Percentiles rank a stretch among this genome's conserved stretches.
Evolutionary conservation across 805 yeast genomes (phyloP).

Genomic region (Sugiyamaella marilandica): DNA sequence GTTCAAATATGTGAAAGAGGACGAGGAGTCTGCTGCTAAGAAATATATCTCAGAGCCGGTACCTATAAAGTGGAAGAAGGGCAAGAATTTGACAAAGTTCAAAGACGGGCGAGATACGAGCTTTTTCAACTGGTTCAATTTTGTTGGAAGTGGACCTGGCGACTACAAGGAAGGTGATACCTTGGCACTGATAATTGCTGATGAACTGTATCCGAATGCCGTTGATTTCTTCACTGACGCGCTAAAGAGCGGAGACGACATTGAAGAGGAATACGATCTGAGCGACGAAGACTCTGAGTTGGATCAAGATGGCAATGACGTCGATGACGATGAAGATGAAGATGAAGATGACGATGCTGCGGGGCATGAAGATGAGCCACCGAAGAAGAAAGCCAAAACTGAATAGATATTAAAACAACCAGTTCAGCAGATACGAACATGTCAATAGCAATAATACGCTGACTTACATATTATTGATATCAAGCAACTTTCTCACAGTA

Average conservation of each 20-base stretch:
- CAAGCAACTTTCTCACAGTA: too few relatives aligned
- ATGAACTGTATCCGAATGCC: constrained; percentile 82
- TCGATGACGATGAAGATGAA: constrained; percentile 7
- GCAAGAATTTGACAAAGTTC: constrained; percentile 52
- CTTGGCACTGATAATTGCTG: constrained; percentile 63
- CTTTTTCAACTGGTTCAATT: constrained; percentile 80
- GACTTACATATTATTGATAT: too few relatives aligned
- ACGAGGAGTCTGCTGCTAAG: constrained; percentile 33
- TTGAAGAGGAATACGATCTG: constrained; percentile 19
- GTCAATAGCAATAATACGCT: background rate
- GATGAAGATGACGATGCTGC: constrained; percentile 4
- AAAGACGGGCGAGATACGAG: constrained; percentile 51
- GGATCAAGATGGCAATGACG: constrained; percentile 16
- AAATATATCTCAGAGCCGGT: constrained; percentile 50
- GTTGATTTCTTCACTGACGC: constrained; percentile 77
- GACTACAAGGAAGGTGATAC: constrained; percentile 77
- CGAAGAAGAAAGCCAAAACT: constrained; percentile 18
- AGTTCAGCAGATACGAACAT: background rate
- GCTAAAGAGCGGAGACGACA: constrained; percentile 13
- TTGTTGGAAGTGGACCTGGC: constrained; percentile 77
- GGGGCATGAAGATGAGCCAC: constrained; percentile 11
- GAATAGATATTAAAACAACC: background rate
- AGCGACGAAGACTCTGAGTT: constrained; percentile 16
- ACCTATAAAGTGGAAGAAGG: constrained; percentile 64
- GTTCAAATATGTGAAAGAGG: constrained; percentile 39